Evolutionary conservation across 345 rosid genomes (phyloP), one percentile per base, ranked within the genome.

Genomic region (Mangifera indica): DNA sequence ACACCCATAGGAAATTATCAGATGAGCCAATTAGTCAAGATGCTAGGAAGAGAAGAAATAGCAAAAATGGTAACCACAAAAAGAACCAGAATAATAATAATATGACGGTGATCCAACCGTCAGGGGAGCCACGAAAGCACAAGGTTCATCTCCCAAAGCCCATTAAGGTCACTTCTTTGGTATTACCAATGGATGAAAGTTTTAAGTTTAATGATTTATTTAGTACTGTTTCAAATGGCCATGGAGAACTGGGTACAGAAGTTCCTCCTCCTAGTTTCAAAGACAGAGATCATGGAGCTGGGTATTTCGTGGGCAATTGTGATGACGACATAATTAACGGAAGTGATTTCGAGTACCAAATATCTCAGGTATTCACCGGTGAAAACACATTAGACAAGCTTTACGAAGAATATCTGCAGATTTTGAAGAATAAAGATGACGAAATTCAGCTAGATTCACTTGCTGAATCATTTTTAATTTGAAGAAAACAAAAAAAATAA

Each of bases 91-190:
- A 3, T 57, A 54, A 65, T 9, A 67, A 34, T 21, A 72, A 32
- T 44, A 65, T 40, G 10, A 3, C 32, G 32, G 32, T 29, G 32
- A 32, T 11, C 72, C 76, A 60, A 49, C 17, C 54, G 1, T 0
- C 54, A n/a, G 44, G 1, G 13, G 68, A 68, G 57, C 62, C 67
- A 2, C 74, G 32, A 22, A 77, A 67, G 72, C 77, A 78, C 53
- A 79, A 83, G 42, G 68, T 88, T 71, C 86, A 88, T 72, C 84
- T 76, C 61, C 88, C 90, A 0, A 83, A 81, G 61, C 82, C 90
- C n/a, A 71, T 69, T 15, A 79, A 89, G 66, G 69, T 86, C 12
- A 65, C 55, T 26, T 75, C 63, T 37, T 66, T 34, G 14, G 74
- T 75, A 13, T 63, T 81, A 3, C 84, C 78, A 13, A 80, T 80